phyloP scores from a whole-genome alignment of 2,329 filamentous ascomycete species.

The Colletotrichum lupini region DNA sequence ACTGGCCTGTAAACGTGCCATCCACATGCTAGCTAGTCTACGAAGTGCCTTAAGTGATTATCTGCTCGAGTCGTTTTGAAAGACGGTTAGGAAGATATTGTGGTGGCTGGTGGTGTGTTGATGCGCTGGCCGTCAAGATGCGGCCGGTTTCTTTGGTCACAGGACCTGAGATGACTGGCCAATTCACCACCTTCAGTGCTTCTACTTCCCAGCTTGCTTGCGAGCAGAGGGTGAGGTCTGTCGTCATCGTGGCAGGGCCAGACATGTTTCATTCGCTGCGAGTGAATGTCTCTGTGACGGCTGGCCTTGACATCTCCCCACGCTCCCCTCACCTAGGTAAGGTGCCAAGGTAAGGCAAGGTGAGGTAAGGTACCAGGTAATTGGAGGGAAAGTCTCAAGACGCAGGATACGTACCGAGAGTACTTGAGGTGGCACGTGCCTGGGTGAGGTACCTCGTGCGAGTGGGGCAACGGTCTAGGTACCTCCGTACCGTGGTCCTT shows the following conservation, averaged over 20 bases:
- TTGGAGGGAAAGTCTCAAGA: too few relatives aligned
- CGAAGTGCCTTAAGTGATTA: too few relatives aligned
- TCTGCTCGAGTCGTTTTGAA: not conserved
- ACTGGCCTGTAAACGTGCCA: too few relatives aligned
- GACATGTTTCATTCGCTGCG: conserved; percentile 3
- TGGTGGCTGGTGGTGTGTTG: conserved; percentile 18
- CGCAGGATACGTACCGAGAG: too few relatives aligned
- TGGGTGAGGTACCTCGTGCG: not conserved
- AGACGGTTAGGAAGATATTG: not conserved
- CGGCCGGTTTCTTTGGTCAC: not conserved
- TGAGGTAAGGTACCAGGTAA: too few relatives aligned
- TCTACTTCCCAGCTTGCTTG: not conserved
- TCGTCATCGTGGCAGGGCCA: conserved; percentile 17
- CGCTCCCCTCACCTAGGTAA: too few relatives aligned
- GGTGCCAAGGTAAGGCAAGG: too few relatives aligned
- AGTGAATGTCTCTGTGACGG: not conserved
- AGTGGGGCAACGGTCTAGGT: conserved; percentile 1
- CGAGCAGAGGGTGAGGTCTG: not conserved
- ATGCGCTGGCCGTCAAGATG: not conserved
- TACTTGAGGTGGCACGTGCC: too few relatives aligned
- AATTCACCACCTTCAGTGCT: not conserved
- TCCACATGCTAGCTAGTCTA: not conserved
- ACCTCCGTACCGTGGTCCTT: not conserved
- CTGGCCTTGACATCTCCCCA: too few relatives aligned
- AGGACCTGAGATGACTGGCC: not conserved